Evolutionary conservation across 352 stramenopile species (phyloP).

Genomic region (Pelagophyceae sp.): DNA sequence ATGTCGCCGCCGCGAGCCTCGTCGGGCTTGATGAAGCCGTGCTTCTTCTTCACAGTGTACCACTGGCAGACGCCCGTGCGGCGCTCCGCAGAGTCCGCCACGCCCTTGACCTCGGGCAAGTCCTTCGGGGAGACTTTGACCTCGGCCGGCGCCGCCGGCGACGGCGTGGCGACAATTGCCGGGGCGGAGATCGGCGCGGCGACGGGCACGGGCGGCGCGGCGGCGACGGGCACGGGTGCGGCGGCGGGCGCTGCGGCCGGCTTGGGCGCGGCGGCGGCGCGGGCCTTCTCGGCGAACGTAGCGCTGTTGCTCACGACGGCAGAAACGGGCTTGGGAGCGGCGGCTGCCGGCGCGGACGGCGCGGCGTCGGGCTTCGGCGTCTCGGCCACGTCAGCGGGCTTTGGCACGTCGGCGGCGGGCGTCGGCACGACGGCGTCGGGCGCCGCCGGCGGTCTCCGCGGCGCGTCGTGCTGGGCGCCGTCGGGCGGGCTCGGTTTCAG

Average conservation of each 20-base stretch:
- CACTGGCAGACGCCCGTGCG: neutral
- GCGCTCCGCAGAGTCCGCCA: neutral
- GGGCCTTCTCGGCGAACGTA: neutral
- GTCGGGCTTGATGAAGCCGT: slow-evolving; percentile 22
- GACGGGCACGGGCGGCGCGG: neutral
- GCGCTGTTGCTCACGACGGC: neutral
- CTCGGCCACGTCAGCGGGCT: too few relatives aligned
- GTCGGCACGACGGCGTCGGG: too few relatives aligned
- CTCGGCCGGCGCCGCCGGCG: neutral
- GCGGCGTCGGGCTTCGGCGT: neutral
- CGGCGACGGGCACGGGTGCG: neutral
- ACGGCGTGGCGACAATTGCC: neutral
- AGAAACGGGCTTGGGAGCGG: too few relatives aligned
- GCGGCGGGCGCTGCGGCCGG: neutral
- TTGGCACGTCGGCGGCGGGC: too few relatives aligned
- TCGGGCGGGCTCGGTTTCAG: neutral
- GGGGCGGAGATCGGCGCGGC: neutral
- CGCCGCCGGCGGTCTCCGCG: too few relatives aligned
- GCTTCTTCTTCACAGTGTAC: slow-evolving; percentile 19
- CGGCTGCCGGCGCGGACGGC: neutral
- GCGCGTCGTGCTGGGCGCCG: too few relatives aligned
- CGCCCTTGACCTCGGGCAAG: neutral
- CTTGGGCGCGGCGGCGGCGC: neutral
- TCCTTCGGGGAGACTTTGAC: neutral
- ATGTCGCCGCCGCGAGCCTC: neutral